A percentile compares a stretch with the other conserved stretches of the same genome.
Evolutionary conservation across 495 filamentous ascomycete genomes (phyloP).

Genomic region (Xylaria acuta): DNA sequence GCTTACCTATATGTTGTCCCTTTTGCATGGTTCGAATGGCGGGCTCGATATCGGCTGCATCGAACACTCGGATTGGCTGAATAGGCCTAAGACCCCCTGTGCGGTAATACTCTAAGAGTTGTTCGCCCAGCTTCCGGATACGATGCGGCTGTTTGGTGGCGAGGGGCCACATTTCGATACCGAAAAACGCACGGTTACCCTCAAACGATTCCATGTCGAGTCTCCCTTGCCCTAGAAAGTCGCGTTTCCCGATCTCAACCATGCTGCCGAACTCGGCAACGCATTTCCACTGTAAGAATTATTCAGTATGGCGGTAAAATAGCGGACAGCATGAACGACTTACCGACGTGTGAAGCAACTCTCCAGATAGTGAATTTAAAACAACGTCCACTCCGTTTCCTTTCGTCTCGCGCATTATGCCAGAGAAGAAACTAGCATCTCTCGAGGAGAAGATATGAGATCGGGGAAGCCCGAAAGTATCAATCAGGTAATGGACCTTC

Average conservation of each 20-base stretch:
- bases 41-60: background rate
- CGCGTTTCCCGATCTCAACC: constrained; percentile 59
- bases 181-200: constrained; percentile 40
- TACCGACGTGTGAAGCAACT: constrained; percentile 52
- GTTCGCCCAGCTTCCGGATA: constrained; percentile 12
- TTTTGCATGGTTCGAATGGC: constrained; percentile 41
- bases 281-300: constrained; percentile 50
- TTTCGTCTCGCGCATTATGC: constrained; percentile 51
- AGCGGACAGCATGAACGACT: background rate
- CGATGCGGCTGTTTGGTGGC: constrained; percentile 28
- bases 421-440: constrained; percentile 46
- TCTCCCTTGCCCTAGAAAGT: constrained; percentile 42
- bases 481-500: constrained; percentile 52
- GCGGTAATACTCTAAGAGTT: background rate
- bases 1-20: constrained; percentile 34
- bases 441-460: constrained; percentile 58
- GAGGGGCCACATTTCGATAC: constrained; percentile 28
- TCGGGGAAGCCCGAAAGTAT: constrained; percentile 50
- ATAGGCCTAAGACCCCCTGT: constrained; percentile 6
- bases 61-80: constrained; percentile 15
- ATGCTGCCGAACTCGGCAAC: constrained; percentile 60
- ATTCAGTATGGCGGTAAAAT: background rate
- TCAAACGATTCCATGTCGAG: constrained; percentile 51
- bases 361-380: constrained; percentile 62
- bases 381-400: constrained; percentile 61